Base-by-base conservation (phyloP, 2,329 filamentous ascomycete species). In the Pseudocercospora crystallina region DNA sequence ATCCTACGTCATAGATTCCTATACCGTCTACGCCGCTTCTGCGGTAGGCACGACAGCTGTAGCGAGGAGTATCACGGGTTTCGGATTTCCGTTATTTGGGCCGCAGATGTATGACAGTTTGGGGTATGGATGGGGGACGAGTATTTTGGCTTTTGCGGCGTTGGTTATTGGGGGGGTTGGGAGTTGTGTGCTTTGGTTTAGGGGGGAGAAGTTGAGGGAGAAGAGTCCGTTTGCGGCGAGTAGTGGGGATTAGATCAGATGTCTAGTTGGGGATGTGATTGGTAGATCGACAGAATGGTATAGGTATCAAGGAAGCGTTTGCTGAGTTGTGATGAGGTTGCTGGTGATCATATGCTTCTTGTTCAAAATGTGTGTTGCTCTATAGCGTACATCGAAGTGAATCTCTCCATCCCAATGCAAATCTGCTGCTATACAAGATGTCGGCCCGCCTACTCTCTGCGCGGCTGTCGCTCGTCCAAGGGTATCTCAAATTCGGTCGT, bases 71-170 rank as follows among this genome's bases (percentile, higher is more conserved):
- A 68, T 83, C 43, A 71, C 75, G 0, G 81, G 78, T 0, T 81
- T 81, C 4, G 68, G 81, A 0, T 75, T 86, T 0, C 83, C 83
- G 0, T 69, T 86, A 2, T 82, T 81, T 12, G 83, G 81, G 0
- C 69, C 76, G 0, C 69, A 72, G 63, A 58, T 80, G 72, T 78
- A 76, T 50, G 50, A 61, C 0, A 54, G 58, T 0, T 62, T 78
- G 3, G 73, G 73, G 0, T 65, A 74, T 29, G 76, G 74, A 1
- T 77, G 74, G 75, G 76, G 76, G 0, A 78, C 75, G 49, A 71
- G 68, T 66, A 57, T 84, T 68, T 51, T 86, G 65, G 76, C 78
- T 57, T 76, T 82, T 48, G 66, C 82, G 32, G 75, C 74, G 0
- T 57, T 84, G 8, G 75, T 59, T 0, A 60, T 84, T 41, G 78